Percentiles rank a stretch among this genome's conserved stretches.
phyloP scores from a whole-genome alignment of 345 rosid species.

The Eucalyptus camaldulensis region DNA sequence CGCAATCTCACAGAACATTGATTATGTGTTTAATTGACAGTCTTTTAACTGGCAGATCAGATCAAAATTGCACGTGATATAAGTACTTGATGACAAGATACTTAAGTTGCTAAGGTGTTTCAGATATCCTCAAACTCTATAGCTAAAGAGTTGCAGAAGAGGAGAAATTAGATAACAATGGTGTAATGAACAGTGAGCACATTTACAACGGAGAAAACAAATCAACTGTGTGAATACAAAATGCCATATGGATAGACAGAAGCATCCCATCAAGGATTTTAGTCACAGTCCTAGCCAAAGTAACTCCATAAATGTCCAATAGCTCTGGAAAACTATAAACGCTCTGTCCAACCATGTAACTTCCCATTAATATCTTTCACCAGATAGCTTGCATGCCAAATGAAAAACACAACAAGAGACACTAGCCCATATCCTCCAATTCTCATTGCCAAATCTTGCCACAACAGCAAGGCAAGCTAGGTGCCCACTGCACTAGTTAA shows the following conservation, averaged over 20 bases:
- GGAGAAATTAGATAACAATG: not conserved
- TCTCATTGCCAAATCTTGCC: not conserved
- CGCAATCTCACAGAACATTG: not conserved
- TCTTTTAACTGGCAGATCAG: not conserved
- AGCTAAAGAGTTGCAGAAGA: not conserved
- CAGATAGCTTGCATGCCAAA: not conserved
- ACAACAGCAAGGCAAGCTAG: not conserved
- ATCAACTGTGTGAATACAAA: not conserved
- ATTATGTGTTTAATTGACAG: not conserved
- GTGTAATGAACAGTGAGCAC: not conserved
- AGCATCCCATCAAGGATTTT: not conserved
- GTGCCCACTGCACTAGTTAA: not conserved
- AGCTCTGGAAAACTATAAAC: not conserved
- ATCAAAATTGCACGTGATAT: not conserved
- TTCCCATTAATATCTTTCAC: not conserved
- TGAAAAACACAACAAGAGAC: not conserved
- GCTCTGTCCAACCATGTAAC: not conserved
- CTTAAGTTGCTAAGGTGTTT: not conserved
- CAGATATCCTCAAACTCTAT: not conserved
- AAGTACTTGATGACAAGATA: not conserved
- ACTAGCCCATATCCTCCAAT: not conserved
- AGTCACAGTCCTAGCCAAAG: not conserved
- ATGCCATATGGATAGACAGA: not conserved
- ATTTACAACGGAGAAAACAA: not conserved
- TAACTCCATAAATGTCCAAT: not conserved